phyloP scores from a whole-genome alignment of 805 yeast species.

The Ogataea trehalophila region DNA sequence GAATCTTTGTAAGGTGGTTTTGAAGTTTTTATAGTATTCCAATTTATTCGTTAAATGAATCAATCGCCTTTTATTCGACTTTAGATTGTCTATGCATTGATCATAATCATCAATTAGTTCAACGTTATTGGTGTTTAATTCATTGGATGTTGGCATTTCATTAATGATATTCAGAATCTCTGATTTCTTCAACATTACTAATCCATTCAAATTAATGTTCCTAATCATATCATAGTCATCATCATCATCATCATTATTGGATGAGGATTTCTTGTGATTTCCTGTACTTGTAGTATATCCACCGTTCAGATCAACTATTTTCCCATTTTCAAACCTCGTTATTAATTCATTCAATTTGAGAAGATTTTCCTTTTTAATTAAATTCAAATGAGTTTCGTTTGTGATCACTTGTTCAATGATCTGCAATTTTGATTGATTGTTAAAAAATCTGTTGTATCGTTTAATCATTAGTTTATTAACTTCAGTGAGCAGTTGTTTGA shows the following conservation, averaged over 20 bases:
- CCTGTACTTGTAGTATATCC: slow-evolving; percentile 4
- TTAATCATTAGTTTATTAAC: slow-evolving; percentile 9
- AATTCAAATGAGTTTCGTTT: slow-evolving; percentile 15
- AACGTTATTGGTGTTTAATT: slow-evolving; percentile 14
- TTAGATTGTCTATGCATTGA: slow-evolving; percentile 10
- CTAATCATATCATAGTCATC: slow-evolving; percentile 9
- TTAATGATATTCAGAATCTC: slow-evolving; percentile 21
- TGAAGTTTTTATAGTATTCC: slow-evolving; percentile 13
- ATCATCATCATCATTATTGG: slow-evolving; percentile 3
- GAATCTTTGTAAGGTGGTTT: slow-evolving; percentile 9
- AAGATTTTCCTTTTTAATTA: slow-evolving; percentile 17
- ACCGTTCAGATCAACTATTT: slow-evolving; percentile 23
- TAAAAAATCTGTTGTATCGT: slow-evolving; percentile 23
- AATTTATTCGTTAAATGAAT: slow-evolving; percentile 11
- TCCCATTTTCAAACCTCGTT: slow-evolving; percentile 18
- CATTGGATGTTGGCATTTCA: slow-evolving; percentile 27
- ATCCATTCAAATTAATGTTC: slow-evolving; percentile 22
- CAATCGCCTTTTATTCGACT: slow-evolving; percentile 12
- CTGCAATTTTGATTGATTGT: slow-evolving; percentile 28
- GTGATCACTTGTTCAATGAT: slow-evolving; percentile 26
- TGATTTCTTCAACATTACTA: slow-evolving; percentile 16
- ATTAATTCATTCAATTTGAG: slow-evolving; percentile 25
- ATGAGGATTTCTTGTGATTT: not conserved
- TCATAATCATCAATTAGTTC: slow-evolving; percentile 26
- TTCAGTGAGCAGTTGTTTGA: slow-evolving; percentile 1